These are phyloP conservation scores for Jatropha curcas DNA, from an alignment of 345 rosid genomes.

Conservation along the genomic window DNA sequence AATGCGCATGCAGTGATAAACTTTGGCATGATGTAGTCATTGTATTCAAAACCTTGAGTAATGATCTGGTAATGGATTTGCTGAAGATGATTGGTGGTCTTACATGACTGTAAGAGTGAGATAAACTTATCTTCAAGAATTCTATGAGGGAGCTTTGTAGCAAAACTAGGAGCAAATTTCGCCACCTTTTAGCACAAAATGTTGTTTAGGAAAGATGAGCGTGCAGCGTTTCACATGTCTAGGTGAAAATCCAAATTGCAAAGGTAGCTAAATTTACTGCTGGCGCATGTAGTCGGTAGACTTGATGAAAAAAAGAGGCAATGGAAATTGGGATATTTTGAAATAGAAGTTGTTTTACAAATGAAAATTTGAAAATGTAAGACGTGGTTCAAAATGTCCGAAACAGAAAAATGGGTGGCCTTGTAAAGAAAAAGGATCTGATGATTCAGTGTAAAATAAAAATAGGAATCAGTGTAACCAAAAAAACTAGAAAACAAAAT, in stretches of 20 bases:
- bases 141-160: slow-evolving; percentile 34
- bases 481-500: too few relatives aligned
- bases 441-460: too few relatives aligned
- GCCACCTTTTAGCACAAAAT: background rate
- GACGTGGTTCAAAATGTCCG: too few relatives aligned
- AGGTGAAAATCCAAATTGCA: background rate
- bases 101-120: slow-evolving; percentile 60
- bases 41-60: slow-evolving; percentile 38
- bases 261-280: too few relatives aligned
- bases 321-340: background rate
- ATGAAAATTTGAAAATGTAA: too few relatives aligned
- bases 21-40: slow-evolving; percentile 47
- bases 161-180: slow-evolving; percentile 15
- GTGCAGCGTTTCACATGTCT: background rate
- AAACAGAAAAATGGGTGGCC: too few relatives aligned
- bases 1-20: slow-evolving; percentile 27
- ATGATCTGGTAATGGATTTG: slow-evolving; percentile 57
- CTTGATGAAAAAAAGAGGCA: background rate
- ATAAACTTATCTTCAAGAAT: slow-evolving; percentile 58
- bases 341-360: too few relatives aligned
- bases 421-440: too few relatives aligned
- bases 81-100: slow-evolving; percentile 50
- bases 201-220: background rate
- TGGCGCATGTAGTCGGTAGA: background rate
- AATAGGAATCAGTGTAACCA: too few relatives aligned